Base-by-base conservation (phyloP, 2,329 filamentous ascomycete genomes). In the Pezicula neosporulosa region DNA sequence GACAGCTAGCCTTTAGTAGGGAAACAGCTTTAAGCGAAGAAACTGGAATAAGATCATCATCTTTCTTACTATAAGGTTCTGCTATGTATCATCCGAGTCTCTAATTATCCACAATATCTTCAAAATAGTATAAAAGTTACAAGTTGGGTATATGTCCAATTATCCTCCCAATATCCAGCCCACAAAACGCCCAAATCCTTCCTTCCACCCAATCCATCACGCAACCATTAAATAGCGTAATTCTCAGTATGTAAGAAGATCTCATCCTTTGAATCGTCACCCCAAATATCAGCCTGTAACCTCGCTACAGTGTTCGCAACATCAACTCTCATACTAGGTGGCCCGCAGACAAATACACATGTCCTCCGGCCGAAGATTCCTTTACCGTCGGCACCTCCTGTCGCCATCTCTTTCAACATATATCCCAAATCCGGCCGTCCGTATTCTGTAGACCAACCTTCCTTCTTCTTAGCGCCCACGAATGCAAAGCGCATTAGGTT, bases 221-320 rank as follows among this genome's bases (percentile, higher is more conserved):
- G 3, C 41, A 30, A 18, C 21, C 19, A n/a, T 57, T 70, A 96
- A 56, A 96, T 76, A 47, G 91, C 89, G 73, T 96, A 97, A 68
- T 97, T 97, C 76, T 97, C 93, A 3, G 92, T 89, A 73, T 97
- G 93, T 68, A 97, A 70, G 68, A 92, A 97, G 49, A 97, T 88
- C 78, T 97, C 93, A 66, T 97, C 92, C 44, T 87, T 80, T 61
- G 81, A 79, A 33, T 85, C 81, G 60, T 90, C 86, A 6, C 81
- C 84, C 87, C 90, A 91, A 46, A 97, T 91, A 68, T 86, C 83
- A 24, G 81, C 82, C 76, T 97, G 93, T 62, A 97, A 72, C 52
- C 80, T 75, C 3, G 93, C 93, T 21, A 96, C 90, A 0, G 89
- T 88, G 59, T 83, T 89, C n/a, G 89, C 86, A 15, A 97, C 92